Evolutionary conservation across 2,329 filamentous ascomycete species (phyloP).

Genomic region (Hymenoscyphus fraxineus): DNA sequence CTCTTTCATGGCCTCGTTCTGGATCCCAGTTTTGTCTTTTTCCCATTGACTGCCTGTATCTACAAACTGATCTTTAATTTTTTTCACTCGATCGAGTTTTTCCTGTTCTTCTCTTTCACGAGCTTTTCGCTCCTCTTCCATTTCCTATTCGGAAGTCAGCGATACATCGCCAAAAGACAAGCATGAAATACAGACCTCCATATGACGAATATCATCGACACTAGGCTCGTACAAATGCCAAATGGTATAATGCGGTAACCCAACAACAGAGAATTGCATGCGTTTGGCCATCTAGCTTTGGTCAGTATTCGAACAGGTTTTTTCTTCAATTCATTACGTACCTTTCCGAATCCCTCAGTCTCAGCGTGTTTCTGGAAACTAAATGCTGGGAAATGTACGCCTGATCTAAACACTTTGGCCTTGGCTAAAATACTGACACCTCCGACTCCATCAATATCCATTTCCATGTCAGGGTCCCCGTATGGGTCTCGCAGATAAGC

Average conservation of each 20-base stretch:
- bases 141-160: slow-evolving; percentile 57
- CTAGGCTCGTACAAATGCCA: slow-evolving; percentile 99
- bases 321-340: slow-evolving; percentile 39
- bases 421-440: slow-evolving; percentile 97
- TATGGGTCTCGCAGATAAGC: slow-evolving; percentile 96
- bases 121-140: slow-evolving; percentile 81
- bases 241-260: slow-evolving; percentile 94
- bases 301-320: slow-evolving; percentile 13
- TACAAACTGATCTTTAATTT: slow-evolving; percentile 76
- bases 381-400: slow-evolving; percentile 96
- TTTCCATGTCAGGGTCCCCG: slow-evolving; percentile 97
- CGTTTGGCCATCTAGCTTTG: slow-evolving; percentile 80
- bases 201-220: slow-evolving; percentile 92
- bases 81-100: slow-evolving; percentile 67
- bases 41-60: slow-evolving; percentile 80
- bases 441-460: slow-evolving; percentile 97
- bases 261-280: slow-evolving; percentile 94
- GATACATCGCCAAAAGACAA: slow-evolving; percentile 12
- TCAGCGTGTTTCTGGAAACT: slow-evolving; percentile 98
- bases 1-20: slow-evolving; percentile 61
- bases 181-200: slow-evolving; percentile 61
- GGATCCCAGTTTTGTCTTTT: slow-evolving; percentile 78
- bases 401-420: slow-evolving; percentile 88
- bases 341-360: slow-evolving; percentile 98
- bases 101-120: slow-evolving; percentile 77